Base-by-base conservation (phyloP, 2,329 filamentous ascomycete species). In the Chrysosporium queenslandicum region DNA sequence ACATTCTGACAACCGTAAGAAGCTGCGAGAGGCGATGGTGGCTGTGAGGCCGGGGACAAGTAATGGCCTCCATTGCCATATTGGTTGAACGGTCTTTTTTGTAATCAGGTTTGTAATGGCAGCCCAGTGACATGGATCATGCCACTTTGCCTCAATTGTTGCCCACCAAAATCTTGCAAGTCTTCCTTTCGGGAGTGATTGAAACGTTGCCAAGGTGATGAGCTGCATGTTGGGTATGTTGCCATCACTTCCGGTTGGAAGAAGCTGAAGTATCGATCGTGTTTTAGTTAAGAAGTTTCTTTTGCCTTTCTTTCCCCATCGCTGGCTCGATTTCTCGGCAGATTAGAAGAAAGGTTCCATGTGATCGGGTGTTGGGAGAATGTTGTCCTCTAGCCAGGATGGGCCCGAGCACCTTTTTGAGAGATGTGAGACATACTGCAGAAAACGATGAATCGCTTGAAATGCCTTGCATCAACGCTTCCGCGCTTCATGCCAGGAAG, bases 311-410 rank as follows among this genome's bases (percentile, higher is more conserved):
- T 5, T 12, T 25, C 8, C 16, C 21, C 12, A 43, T 27, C 23
- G 4, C 21, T 14, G 21, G 23, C 3, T 25, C 12, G 16, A 9
- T 3, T 11, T 43, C 2, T 43, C 40, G 23, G 14, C 14, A 23
- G 40, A 27, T 43, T 14, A 43, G 14, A 43, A 43, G 27, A 29
- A 29, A 43, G 40, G 40, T 43, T 43, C 40, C 40, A 16, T 43
- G 3, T 43, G 40, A 43, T 43, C 40, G 40, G 40, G 14, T 43
- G 12, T 20, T 9, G 34, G 39, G 39, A 20, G 23, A 14, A n/a
- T 12, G 12, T 12, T n/a, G 14, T 14, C 20, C 7, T 16, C 5
- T 8, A 9, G 11, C 8, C 12, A 27, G 40, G 21, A 27, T 43
- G 40, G 23, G 23, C 21, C 40, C 12, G 6, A 3, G 6, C n/a